These are phyloP conservation scores for Purpureocillium lavendulum DNA, from an alignment of 2,329 filamentous ascomycete genomes.

Conservation along the genomic window DNA sequence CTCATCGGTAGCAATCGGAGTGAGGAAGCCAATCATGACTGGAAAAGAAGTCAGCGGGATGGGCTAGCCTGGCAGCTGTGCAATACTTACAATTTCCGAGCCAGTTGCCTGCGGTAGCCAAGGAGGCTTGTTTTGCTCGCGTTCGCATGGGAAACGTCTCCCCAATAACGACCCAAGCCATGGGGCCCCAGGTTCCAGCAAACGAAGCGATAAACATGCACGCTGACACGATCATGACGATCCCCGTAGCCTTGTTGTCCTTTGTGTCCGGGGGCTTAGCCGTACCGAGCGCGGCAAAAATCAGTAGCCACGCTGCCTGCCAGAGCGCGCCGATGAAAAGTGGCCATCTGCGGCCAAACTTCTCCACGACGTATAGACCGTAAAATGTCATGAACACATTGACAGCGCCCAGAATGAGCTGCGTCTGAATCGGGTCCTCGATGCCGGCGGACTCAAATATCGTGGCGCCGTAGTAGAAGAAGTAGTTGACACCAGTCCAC, in stretches of 20 bases:
- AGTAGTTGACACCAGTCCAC: conserved; percentile 54
- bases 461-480: conserved; percentile 58
- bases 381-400: conserved; percentile 61
- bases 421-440: conserved; percentile 55
- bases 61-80: too few relatives aligned
- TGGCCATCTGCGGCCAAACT: conserved; percentile 58
- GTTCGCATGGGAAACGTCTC: conserved; percentile 56
- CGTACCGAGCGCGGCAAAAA: conserved; percentile 54
- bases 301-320: conserved; percentile 56
- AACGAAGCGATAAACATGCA: conserved; percentile 70
- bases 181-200: conserved; percentile 61
- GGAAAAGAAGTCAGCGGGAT: conserved; percentile 6
- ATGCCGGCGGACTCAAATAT: conserved; percentile 62
- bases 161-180: conserved; percentile 60
- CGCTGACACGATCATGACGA: conserved; percentile 63
- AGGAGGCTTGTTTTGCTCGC: conserved; percentile 43
- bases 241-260: conserved; percentile 41
- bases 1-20: conserved; percentile 52
- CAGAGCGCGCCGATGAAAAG: conserved; percentile 58
- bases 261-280: conserved; percentile 25
- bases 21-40: conserved; percentile 60
- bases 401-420: conserved; percentile 60
- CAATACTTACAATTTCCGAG: conserved; percentile 44
- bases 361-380: conserved; percentile 61
- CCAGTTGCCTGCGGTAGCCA: conserved; percentile 48